Percentiles rank a stretch among this genome's conserved stretches.
Conservation (phyloP, 2,329 filamentous ascomycete genomes). For the Cytospora piceae region DNA sequence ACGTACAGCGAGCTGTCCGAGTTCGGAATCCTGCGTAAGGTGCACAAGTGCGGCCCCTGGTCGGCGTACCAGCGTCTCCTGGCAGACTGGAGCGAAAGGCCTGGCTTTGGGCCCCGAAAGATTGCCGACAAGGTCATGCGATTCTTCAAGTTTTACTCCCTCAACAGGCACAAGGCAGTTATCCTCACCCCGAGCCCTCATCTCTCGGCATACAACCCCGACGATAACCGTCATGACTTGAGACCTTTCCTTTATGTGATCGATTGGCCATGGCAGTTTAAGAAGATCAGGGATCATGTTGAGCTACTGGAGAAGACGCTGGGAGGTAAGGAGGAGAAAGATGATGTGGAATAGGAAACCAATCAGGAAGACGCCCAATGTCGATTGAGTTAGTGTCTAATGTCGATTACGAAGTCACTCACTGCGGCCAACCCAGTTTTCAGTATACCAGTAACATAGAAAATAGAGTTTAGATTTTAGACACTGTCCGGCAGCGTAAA, state of each 20-base stretch:
- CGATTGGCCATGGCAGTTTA: conserved; percentile 46
- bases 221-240: conserved; percentile 46
- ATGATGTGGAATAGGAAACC: conserved; percentile 20
- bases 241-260: conserved; percentile 48
- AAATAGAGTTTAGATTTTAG: too few species aligned
- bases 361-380: not conserved
- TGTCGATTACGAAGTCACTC: not conserved
- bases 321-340: conserved; percentile 9
- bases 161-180: conserved; percentile 69
- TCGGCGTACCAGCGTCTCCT: conserved; percentile 45
- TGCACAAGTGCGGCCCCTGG: conserved; percentile 47
- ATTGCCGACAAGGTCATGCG: conserved; percentile 49
- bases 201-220: conserved; percentile 43
- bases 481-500: too few species aligned
- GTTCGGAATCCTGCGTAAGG: conserved; percentile 46
- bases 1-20: conserved; percentile 47
- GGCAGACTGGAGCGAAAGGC: conserved; percentile 42
- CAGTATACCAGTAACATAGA: too few species aligned
- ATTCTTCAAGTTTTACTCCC: conserved; percentile 56
- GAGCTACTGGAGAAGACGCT: conserved; percentile 39
- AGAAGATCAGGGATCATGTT: conserved; percentile 46
- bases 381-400: not conserved
- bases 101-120: conserved; percentile 38
- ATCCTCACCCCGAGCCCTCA: conserved; percentile 62
- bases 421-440: too few species aligned